Evolutionary conservation across 2,329 filamentous ascomycete genomes (phyloP), one percentile per base, ranked within the genome.

Genomic region (Alternaria dauci): DNA sequence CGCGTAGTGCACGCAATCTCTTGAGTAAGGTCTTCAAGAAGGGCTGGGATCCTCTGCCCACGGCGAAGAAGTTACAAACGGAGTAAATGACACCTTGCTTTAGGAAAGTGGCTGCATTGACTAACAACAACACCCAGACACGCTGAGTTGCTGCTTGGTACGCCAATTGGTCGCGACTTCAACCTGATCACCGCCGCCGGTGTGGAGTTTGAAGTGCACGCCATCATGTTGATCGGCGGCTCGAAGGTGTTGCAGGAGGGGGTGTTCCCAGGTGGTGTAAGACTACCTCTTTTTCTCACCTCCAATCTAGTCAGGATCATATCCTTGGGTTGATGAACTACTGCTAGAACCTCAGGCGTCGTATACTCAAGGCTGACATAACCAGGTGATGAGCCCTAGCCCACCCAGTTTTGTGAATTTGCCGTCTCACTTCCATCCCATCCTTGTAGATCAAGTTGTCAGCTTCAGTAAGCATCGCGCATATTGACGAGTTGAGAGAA

Each of bases 161-260:
- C 54, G 25, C 50, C 56, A 12, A 44, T 60, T 36, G 63, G 56
- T 34, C 55, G 60, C 46, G 54, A 64, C 56, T 68, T 68, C 54
- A 56, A 39, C 5, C 46, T 68, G 20, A 53, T 62, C 6, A 61
- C 62, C 4, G 23, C 58, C 6, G 38, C 20, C 12, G 58, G 62
- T 20, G 52, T 63, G 2, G 42, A 63, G 41, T 68, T 60, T 52
- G 53, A 62, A 30, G 28, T 66, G 28, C 65, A 68, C 42, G 55
- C 60, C 7, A 46, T 39, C 36, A 55, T 66, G 65, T 36, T 68
- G 44, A 56, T 68, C 20, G 65, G 63, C 23, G 60, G 63, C 3
- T 53, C 65, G 7, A 59, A 57, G 51, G 32, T 30, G 30, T 52
- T 64, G 26, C 48, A 63, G 28, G 50, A 61, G 30, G 47, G 55